A percentile compares a stretch with the other conserved stretches of the same genome.
Evolutionary conservation across 768 basidiomycete genomes (phyloP).

Genomic region (Lyophyllum semitale): DNA sequence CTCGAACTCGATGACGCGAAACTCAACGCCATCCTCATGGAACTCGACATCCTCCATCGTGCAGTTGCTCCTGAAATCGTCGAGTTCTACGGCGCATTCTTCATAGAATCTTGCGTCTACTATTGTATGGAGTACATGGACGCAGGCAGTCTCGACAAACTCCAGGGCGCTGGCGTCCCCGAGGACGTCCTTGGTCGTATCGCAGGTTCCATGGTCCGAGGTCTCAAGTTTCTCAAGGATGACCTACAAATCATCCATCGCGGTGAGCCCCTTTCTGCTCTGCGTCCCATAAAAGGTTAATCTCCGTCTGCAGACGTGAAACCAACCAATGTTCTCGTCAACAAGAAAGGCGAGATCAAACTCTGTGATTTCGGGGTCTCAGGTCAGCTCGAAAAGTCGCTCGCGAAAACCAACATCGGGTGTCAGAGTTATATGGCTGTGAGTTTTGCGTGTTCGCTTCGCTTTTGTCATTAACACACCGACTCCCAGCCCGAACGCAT

Average conservation of each 20-base stretch:
- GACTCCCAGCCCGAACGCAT: conserved; percentile 85
- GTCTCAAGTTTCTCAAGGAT: conserved; percentile 94
- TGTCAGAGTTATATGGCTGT: conserved; percentile 99
- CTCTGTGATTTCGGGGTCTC: conserved; percentile 99
- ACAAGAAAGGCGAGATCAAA: conserved; percentile 86
- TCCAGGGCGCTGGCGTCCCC: conserved; percentile 60
- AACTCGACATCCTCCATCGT: conserved; percentile 96
- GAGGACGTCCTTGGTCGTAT: conserved; percentile 87
- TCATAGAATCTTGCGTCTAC: conserved; percentile 99
- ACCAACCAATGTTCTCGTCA: conserved; percentile 92
- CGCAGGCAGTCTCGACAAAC: conserved; percentile 91
- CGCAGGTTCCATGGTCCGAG: conserved; percentile 79
- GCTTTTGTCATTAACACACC: conserved; percentile 1
- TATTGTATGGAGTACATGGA: conserved; percentile 99
- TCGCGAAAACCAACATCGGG: conserved; percentile 98
- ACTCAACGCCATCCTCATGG: conserved; percentile 96
- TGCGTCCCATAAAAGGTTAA: neutral
- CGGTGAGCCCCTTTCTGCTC: conserved; percentile 28
- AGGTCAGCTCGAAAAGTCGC: conserved; percentile 92
- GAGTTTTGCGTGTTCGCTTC: conserved; percentile 30
- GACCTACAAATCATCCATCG: conserved; percentile 79
- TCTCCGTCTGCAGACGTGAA: conserved; percentile 67
- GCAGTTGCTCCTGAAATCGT: conserved; percentile 91
- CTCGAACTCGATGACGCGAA: conserved; percentile 93
- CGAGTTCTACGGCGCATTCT: conserved; percentile 99